Base-by-base conservation (phyloP, 257 asterid genomes). In the Solanum tacnaense region DNA sequence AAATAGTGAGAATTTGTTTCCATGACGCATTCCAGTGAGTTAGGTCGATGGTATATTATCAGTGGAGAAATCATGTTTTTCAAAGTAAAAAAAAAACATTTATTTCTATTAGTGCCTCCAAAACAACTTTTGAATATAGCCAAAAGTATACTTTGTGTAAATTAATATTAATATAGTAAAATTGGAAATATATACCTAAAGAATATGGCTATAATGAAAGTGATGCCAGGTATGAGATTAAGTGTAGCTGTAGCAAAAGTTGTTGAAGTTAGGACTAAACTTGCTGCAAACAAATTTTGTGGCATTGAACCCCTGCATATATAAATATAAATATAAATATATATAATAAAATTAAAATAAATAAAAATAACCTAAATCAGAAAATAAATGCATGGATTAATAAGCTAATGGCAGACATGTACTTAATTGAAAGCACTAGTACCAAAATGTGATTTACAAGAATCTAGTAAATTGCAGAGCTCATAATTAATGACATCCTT, bases 241-340 rank as follows among this genome's bases (percentile, higher is more conserved):
- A 76, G 15, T 67, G 92, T 90, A 52, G 96, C 93, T 27, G 94
- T 62, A 15, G 92, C 91, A 86, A 89, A 90, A 21, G 96, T 94
- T 25, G 94, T 91, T 8, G 95, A 93, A 3, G 96, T 94, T 86
- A 93, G 84, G 7, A 89, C 87, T 68, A 94, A 31, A 89, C 95
- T 89, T 84, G 88, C 91, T 10, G 90, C 94, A 62, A 88, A 93
- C 46, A 94, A 58, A 89, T 92, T 94, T 86, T 93, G 94, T 20
- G 93, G 90, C 87, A 94, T 29, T 70, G 94, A 87, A 75, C 91
- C 93, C 87, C 96, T 93, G 94, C 88, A 87, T 21, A 74, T 39
- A 67, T 31, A 67, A 11, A 25, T 13, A 70, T 25, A 49, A 15
- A 49, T 49, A 46, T 46, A 62, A 23, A 9, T 29, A 13, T 11